Evolutionary conservation across 2,329 filamentous ascomycete genomes (phyloP).

Genomic region (Amauroascus verrucosus): DNA sequence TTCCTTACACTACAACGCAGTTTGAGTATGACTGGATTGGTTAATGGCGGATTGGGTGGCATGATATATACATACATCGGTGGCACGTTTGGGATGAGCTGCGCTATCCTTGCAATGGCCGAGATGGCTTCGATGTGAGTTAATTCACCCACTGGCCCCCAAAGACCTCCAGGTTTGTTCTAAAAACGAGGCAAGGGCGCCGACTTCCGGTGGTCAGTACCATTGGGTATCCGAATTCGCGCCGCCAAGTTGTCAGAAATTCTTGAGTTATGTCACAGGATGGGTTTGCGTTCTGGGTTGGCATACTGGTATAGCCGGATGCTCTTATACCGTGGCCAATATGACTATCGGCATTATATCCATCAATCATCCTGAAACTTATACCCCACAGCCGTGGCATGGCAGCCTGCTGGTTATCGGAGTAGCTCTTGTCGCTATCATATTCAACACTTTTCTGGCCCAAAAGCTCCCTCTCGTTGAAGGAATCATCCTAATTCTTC

Average conservation of each 20-base stretch:
- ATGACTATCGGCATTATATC: slow-evolving; percentile 27
- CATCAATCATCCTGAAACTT: slow-evolving; percentile 23
- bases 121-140: slow-evolving; percentile 16
- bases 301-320: slow-evolving; percentile 21
- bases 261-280: slow-evolving; percentile 33
- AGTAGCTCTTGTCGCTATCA: slow-evolving; percentile 22
- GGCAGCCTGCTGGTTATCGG: slow-evolving; percentile 31
- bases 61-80: slow-evolving; percentile 15
- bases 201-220: slow-evolving; percentile 33
- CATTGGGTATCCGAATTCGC: slow-evolving; percentile 39
- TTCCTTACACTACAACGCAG: neutral
- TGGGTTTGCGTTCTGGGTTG: slow-evolving; percentile 26
- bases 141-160: neutral
- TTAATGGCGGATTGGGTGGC: slow-evolving; percentile 11
- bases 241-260: slow-evolving; percentile 32
- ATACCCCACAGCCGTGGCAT: slow-evolving; percentile 29
- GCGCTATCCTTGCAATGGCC: slow-evolving; percentile 12
- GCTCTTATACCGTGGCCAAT: slow-evolving; percentile 24
- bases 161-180: neutral
- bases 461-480: slow-evolving; percentile 25
- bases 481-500: slow-evolving; percentile 25
- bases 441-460: slow-evolving; percentile 22
- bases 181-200: slow-evolving; percentile 21
- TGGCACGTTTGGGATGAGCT: slow-evolving; percentile 9
- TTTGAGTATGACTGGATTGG: slow-evolving; percentile 10